These are phyloP conservation scores for Waltiozyma sp. DNA, from an alignment of 1,139 yeast genomes.

Conservation along the genomic window DNA sequence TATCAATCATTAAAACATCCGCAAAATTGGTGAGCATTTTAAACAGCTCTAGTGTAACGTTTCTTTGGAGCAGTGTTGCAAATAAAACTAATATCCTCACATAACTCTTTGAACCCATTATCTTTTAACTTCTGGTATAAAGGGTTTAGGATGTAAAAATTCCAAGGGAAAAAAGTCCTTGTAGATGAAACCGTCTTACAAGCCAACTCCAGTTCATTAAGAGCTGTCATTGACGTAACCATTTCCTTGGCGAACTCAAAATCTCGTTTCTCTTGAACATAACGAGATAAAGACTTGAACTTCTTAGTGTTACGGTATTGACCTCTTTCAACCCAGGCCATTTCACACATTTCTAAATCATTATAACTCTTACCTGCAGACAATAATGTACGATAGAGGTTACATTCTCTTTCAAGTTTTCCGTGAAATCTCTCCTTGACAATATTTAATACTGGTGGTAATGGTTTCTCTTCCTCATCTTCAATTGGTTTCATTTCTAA, in stretches of 20 bases:
- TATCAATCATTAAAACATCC: too few species aligned
- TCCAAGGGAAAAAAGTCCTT: slow-evolving; percentile 63
- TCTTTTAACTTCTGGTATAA: slow-evolving; percentile 37
- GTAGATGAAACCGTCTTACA: slow-evolving; percentile 57
- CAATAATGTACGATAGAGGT: slow-evolving; percentile 52
- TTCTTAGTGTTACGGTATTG: slow-evolving; percentile 42
- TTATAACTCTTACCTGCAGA: slow-evolving; percentile 51
- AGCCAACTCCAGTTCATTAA: slow-evolving; percentile 57
- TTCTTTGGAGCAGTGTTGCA: slow-evolving; percentile 5
- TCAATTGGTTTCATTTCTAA: slow-evolving; percentile 3
- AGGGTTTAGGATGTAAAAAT: slow-evolving; percentile 40
- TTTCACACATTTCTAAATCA: slow-evolving; percentile 46
- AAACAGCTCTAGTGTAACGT: not conserved
- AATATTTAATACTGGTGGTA: slow-evolving; percentile 7
- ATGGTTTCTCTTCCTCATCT: slow-evolving; percentile 6
- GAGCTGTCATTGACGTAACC: slow-evolving; percentile 41
- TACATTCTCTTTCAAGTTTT: slow-evolving; percentile 13
- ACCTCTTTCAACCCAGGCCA: slow-evolving; percentile 74
- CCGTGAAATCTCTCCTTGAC: slow-evolving; percentile 3
- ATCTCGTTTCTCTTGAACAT: slow-evolving; percentile 40
- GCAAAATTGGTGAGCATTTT: too few species aligned
- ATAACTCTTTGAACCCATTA: slow-evolving; percentile 36
- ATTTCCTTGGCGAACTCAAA: slow-evolving; percentile 59
- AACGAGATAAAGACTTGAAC: slow-evolving; percentile 29
- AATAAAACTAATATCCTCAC: slow-evolving; percentile 29